Conservation (phyloP, 2,329 filamentous ascomycete species). For the Neofusicoccum sp. region DNA sequence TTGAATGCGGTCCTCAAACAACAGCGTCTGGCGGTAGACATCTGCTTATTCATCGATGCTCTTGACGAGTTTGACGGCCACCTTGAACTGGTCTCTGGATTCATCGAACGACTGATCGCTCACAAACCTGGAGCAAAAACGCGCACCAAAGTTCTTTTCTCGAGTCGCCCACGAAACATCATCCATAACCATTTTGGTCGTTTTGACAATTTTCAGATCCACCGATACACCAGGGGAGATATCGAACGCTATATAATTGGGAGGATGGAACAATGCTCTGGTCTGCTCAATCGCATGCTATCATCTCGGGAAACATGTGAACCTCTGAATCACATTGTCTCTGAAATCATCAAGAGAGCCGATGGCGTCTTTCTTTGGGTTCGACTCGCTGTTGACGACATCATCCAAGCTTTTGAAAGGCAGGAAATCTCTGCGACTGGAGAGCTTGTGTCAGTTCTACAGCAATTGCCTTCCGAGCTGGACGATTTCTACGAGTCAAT, state of each 20-base stretch:
- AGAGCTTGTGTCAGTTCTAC: background rate
- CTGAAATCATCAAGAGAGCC: conserved; percentile 1
- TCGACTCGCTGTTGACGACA: conserved; percentile 1
- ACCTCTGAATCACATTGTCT: background rate
- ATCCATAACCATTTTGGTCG: conserved; percentile 24
- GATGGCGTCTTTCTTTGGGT: conserved; percentile 22
- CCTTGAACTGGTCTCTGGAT: background rate
- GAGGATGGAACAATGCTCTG: background rate
- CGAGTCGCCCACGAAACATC: conserved; percentile 23
- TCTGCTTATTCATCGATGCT: conserved; percentile 9
- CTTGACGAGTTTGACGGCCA: conserved; percentile 8
- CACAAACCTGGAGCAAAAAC: background rate
- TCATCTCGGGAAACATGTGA: background rate
- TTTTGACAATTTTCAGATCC: conserved; percentile 10
- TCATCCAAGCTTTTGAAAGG: background rate
- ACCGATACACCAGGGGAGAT: conserved; percentile 24
- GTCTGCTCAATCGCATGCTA: background rate
- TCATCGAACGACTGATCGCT: background rate
- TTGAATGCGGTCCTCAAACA: background rate
- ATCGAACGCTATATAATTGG: conserved; percentile 22
- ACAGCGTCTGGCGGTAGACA: background rate
- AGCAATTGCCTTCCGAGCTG: background rate
- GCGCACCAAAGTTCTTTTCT: conserved; percentile 20
- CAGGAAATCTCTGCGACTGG: background rate
- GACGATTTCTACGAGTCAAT: background rate